phyloP scores from a whole-genome alignment of 2,329 filamentous ascomycete species.

The Fusarium cicatricum region DNA sequence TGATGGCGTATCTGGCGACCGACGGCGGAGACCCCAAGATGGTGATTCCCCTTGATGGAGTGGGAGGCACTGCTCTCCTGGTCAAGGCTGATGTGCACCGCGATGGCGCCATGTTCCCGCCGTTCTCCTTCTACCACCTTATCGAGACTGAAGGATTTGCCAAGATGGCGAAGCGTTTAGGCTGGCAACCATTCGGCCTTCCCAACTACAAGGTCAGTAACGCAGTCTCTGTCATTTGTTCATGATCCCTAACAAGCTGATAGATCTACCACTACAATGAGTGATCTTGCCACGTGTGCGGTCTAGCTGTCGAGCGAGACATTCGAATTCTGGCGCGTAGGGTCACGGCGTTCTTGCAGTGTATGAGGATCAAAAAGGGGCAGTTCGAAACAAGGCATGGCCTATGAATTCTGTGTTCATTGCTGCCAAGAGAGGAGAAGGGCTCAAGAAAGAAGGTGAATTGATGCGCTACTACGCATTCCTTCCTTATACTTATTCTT shows the following conservation, averaged over 20 bases:
- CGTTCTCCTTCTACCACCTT: conserved; percentile 94
- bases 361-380: conserved; percentile 12
- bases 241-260: conserved; percentile 20
- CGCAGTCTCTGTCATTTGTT: background rate
- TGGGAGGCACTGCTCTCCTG: conserved; percentile 89
- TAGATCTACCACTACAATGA: conserved; percentile 93
- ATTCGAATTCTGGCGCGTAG: conserved; percentile 34
- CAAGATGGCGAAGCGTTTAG: conserved; percentile 91
- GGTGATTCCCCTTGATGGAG: conserved; percentile 85
- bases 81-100: conserved; percentile 97
- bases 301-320: conserved; percentile 11
- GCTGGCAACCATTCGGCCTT: conserved; percentile 86
- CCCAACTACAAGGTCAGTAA: conserved; percentile 91
- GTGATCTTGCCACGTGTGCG: conserved; percentile 53
- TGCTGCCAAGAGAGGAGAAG: background rate
- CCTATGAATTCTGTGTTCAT: background rate
- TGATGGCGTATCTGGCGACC: conserved; percentile 86
- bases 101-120: conserved; percentile 97
- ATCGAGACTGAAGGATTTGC: conserved; percentile 99
- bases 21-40: conserved; percentile 64
- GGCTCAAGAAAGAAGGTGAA: background rate
- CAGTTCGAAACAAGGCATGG: background rate
- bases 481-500: background rate
- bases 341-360: conserved; percentile 40
- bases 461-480: background rate